phyloP scores from a whole-genome alignment of 2,329 filamentous ascomycete species.

The Sclerotinia subarctica region DNA sequence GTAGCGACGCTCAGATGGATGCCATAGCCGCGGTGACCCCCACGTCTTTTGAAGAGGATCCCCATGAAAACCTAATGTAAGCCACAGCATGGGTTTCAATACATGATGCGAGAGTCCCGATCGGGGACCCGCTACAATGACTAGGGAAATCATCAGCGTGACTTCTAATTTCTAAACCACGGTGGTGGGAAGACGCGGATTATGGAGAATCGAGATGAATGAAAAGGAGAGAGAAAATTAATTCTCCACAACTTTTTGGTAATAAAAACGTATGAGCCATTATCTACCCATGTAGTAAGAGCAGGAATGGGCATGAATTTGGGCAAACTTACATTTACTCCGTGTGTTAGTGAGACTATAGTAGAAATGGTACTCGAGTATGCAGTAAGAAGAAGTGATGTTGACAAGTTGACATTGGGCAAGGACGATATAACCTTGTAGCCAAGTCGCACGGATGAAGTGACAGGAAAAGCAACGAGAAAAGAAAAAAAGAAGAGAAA shows the following conservation, averaged over 20 bases:
- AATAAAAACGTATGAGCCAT: neutral
- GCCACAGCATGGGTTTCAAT: conserved; percentile 14
- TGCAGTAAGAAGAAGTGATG: conserved; percentile 4
- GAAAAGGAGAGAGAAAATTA: neutral
- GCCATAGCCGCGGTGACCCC: neutral
- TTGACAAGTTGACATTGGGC: neutral
- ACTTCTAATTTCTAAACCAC: neutral
- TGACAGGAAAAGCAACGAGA: neutral
- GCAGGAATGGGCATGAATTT: neutral
- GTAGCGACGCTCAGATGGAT: conserved; percentile 5
- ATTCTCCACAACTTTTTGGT: neutral
- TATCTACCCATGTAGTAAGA: neutral
- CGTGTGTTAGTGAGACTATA: neutral
- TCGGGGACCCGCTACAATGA: conserved; percentile 7
- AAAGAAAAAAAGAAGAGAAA: neutral
- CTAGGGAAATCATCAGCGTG: conserved; percentile 8
- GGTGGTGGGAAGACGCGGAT: neutral
- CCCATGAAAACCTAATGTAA: conserved; percentile 11
- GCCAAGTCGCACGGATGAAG: neutral
- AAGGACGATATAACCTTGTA: neutral
- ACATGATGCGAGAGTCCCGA: conserved; percentile 16
- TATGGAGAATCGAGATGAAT: neutral
- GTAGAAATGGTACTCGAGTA: neutral
- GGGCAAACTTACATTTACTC: neutral
- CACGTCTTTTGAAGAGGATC: conserved; percentile 5